Conservation (phyloP, 345 rosid genomes). For the Acer negundo region DNA sequence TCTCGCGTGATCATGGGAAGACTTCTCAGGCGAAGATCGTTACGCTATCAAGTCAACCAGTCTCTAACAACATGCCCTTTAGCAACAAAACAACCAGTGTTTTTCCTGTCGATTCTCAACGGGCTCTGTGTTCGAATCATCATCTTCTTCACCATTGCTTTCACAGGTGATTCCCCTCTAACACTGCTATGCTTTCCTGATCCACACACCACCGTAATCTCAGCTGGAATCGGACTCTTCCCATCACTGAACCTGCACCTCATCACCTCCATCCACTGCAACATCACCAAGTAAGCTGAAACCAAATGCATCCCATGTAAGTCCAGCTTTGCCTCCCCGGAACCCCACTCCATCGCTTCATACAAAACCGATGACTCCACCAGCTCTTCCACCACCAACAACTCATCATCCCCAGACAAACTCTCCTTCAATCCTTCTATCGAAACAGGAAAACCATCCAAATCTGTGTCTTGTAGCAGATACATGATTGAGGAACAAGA, state of each 20-base stretch:
- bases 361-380: slow-evolving; percentile 48
- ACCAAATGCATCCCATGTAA: slow-evolving; percentile 84
- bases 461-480: slow-evolving; percentile 32
- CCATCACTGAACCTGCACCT: slow-evolving; percentile 39
- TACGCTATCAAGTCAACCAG: slow-evolving; percentile 42
- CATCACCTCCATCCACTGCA: slow-evolving; percentile 76
- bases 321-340: slow-evolving; percentile 65
- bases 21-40: neutral
- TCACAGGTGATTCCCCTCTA: slow-evolving; percentile 79
- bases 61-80: slow-evolving; percentile 60
- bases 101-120: slow-evolving; percentile 71
- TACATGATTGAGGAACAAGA: slow-evolving; percentile 58
- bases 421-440: slow-evolving; percentile 41
- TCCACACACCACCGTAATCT: slow-evolving; percentile 71
- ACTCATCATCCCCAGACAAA: slow-evolving; percentile 54
- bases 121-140: slow-evolving; percentile 57
- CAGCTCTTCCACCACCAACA: slow-evolving; percentile 51
- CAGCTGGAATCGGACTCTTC: slow-evolving; percentile 45
- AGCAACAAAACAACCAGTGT: slow-evolving; percentile 67
- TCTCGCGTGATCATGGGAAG: neutral
- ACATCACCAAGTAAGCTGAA: slow-evolving; percentile 65
- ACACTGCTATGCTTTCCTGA: slow-evolving; percentile 68
- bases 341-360: slow-evolving; percentile 54
- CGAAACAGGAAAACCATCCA: slow-evolving; percentile 41
- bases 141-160: slow-evolving; percentile 54